Evolutionary conservation across 129 eudicot species (phyloP), one percentile per base, ranked within the genome.

Genomic region (Flaveria linearis): DNA sequence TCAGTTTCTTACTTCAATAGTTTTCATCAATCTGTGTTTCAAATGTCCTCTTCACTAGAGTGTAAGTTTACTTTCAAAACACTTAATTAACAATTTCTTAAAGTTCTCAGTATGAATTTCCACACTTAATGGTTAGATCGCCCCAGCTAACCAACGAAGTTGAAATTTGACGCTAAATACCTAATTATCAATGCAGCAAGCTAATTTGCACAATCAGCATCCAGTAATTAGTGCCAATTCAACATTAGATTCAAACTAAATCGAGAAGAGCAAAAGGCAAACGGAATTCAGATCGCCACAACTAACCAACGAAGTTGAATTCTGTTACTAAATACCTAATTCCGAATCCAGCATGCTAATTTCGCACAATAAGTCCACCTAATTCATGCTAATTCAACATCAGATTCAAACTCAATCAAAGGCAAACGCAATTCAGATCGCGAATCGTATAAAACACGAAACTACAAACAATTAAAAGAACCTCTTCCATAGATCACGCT

Each of bases 401-500:
- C 30, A 18, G 20, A 66, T 12, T 53, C 43, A 12, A 18, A 66
- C 69, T 80, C 69, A 30, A 72, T 67, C 28, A 26, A 12, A 61
- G 16, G 68, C 28, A 61, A 61, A 15, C 42, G 16, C 28, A 63
- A 30, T 63, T 63, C 46, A 30, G 56, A 47, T 25, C 22, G 46
- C 69, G 30, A 4, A 33, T 63, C 22, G 33, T 7, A 47, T 5
- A 0, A 9, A 17, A 30, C 46, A 20, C 5, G 25, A 60, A 8
- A 15, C 9, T 36, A 60, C 55, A 14, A 64, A 36, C 41, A 7
- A 36, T 36, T 36, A 36, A 52, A 9, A 9, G 41, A 22, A 94
- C 98, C 98, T 87, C 85, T 85, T 94, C 98, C 98, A 94, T 17
- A 91, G 91, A 89, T 94, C 97, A 60, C 97, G 96, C 49, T 94